phyloP scores from a whole-genome alignment of 805 yeast genomes.

The Saccharomycopsis olivae region DNA sequence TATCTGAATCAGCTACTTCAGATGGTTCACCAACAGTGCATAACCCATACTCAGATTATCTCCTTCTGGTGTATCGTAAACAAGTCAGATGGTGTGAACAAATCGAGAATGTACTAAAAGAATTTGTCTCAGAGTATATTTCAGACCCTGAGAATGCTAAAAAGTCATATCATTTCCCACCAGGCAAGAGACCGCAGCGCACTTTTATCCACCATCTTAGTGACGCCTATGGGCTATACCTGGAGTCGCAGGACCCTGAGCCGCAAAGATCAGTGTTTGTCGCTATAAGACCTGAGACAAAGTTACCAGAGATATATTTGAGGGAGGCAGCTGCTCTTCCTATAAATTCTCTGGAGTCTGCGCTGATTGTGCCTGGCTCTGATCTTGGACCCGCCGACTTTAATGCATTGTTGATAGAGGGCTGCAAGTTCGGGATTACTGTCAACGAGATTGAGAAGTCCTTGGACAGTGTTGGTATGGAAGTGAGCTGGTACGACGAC shows the following conservation, averaged over 20 bases:
- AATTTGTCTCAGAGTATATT: constrained; percentile 29
- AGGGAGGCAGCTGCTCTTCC: constrained; percentile 8
- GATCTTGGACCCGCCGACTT: constrained; percentile 21
- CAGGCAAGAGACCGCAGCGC: constrained; percentile 64
- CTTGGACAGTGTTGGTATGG: constrained; percentile 20
- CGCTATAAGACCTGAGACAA: constrained; percentile 25
- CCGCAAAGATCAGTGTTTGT: constrained; percentile 68
- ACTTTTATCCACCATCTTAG: constrained; percentile 62
- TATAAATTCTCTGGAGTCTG: constrained; percentile 20
- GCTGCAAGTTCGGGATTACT: constrained; percentile 43
- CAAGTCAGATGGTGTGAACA: constrained; percentile 62
- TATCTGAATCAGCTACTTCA: constrained; percentile 19
- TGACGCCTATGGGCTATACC: constrained; percentile 42
- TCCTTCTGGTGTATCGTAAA: constrained; percentile 35
- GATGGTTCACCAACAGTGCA: constrained; percentile 21
- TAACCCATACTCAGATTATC: constrained; percentile 34
- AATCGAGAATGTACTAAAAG: constrained; percentile 43
- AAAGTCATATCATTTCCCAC: constrained; percentile 50
- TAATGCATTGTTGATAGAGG: constrained; percentile 47
- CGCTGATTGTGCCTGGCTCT: too few species aligned
- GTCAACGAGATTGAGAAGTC: constrained; percentile 31
- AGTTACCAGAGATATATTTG: constrained; percentile 36
- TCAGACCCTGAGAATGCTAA: constrained; percentile 25
- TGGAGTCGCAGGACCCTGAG: constrained; percentile 74
- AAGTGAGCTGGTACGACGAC: constrained; percentile 28